Evolutionary conservation across 2,329 filamentous ascomycete species (phyloP), one percentile per base, ranked within the genome.

Genomic region (Claviceps sp.): DNA sequence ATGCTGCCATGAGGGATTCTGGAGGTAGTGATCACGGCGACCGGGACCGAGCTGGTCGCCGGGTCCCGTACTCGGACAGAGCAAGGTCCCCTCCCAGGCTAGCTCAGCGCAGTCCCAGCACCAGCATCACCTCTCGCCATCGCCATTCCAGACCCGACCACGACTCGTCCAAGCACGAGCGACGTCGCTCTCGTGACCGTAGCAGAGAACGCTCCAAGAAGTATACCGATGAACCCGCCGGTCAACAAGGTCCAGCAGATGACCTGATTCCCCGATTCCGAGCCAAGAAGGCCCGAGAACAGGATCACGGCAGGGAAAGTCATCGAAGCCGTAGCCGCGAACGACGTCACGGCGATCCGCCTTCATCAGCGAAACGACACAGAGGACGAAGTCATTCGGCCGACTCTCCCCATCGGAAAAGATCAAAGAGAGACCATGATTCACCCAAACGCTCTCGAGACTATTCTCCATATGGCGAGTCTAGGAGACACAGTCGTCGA

Each of bases 1-100:
- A 69, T 70, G 66, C 63, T 67, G 65, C 67, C 63, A 70, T 70
- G 68, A 69, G 57, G 61, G 65, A 69, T 63, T 61, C 61, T 53
- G 60, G 63, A 60, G 62, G 63, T 65, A 61, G 59, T 58, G 59
- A 69, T 49, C 59, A 64, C 58, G 61, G 64, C 63, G 65, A 69
- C 56, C 58, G 64, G 63, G 63, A 62, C 63, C 63, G 65, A 58
- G 57, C 59, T 55, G 64, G 66, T 55, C 63, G 64, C 62, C 63
- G 64, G 58, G 55, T 61, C 56, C 63, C 61, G 53, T 55, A 61
- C 53, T 62, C 62, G 47, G 62, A 64, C 54, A 60, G 62, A 57
- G 58, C 62, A 57, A 58, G 57, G 55, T 67, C 65, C 54, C 60
- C 64, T 56, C 61, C 62, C 56, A 59, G 63, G 54, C 60, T 60